Conservation (phyloP, 768 basidiomycete genomes). For the Termitomyces heimii region DNA sequence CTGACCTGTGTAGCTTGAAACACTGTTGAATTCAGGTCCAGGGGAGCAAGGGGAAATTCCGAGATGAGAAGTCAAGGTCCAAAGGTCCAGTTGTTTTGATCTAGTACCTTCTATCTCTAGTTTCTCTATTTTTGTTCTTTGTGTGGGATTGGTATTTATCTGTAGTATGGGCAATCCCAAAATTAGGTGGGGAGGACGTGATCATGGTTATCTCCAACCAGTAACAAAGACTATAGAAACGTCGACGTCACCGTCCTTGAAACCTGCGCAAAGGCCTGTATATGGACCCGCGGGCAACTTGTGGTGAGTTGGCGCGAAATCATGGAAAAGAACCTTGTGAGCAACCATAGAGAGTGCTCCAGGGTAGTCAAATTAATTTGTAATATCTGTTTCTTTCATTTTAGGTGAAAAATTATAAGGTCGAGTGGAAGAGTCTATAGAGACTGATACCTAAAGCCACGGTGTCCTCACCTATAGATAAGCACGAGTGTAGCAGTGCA, state of each 20-base stretch:
- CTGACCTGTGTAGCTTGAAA: slow-evolving; percentile 14
- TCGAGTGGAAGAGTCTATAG: neutral
- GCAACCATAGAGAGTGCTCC: neutral
- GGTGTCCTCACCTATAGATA: neutral
- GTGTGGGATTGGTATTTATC: neutral
- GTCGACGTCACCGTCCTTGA: neutral
- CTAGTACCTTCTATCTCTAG: neutral
- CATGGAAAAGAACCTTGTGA: neutral
- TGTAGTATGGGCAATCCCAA: neutral
- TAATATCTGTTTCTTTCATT: neutral
- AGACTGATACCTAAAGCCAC: neutral
- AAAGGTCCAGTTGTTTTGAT: neutral
- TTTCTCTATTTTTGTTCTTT: neutral
- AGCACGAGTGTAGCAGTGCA: neutral
- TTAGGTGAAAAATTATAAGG: neutral
- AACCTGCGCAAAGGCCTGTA: neutral
- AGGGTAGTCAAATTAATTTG: no score
- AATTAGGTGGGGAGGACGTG: neutral
- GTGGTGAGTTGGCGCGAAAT: neutral
- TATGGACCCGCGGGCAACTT: neutral
- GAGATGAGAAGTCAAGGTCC: slow-evolving; percentile 3
- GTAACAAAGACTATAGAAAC: neutral
- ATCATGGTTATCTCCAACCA: neutral
- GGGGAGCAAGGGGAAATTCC: slow-evolving; percentile 9
- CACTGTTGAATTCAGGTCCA: slow-evolving; percentile 15